Percentiles rank a stretch among this genome's conserved stretches.
These are phyloP conservation scores for Monilinia polystroma DNA, from an alignment of 2,329 filamentous ascomycete genomes.

Conservation along the genomic window DNA sequence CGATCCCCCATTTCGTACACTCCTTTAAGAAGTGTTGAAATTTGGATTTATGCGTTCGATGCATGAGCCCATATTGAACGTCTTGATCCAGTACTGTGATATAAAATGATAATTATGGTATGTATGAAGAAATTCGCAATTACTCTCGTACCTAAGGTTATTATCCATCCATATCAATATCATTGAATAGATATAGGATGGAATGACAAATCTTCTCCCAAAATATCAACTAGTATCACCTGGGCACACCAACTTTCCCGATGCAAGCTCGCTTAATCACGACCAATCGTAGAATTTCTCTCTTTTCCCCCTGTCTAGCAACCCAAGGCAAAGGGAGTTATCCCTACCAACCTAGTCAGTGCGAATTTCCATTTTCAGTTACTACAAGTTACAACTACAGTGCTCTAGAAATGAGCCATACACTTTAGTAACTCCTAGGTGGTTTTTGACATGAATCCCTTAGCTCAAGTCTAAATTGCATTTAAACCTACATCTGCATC, in stretches of 20 bases:
- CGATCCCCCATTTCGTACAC: slow-evolving; percentile 1
- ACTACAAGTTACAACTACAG: slow-evolving; percentile 1
- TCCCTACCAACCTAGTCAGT: slow-evolving; percentile 3
- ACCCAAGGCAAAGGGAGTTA: not conserved
- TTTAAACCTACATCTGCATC: not conserved
- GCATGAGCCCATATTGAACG: not conserved
- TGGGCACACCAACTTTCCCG: not conserved
- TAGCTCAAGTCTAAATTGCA: not conserved
- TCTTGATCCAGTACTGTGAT: not conserved
- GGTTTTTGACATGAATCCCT: not conserved
- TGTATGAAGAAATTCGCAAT: not conserved
- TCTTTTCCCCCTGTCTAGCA: not conserved
- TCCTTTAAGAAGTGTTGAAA: not conserved
- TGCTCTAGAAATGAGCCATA: not conserved
- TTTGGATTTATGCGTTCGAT: slow-evolving; percentile 5
- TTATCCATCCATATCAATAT: not conserved
- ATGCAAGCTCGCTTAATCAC: slow-evolving; percentile 1
- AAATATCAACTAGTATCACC: not conserved
- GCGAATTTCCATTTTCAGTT: not conserved
- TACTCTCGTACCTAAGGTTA: not conserved
- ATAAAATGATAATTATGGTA: not conserved
- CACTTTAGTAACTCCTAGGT: not conserved
- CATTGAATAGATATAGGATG: not conserved
- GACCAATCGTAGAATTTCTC: slow-evolving; percentile 13
- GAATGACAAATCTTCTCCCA: not conserved